Evolutionary conservation across 768 basidiomycete species (phyloP), one percentile per base, ranked within the genome.

Genomic region (Boletus tomentosulus): DNA sequence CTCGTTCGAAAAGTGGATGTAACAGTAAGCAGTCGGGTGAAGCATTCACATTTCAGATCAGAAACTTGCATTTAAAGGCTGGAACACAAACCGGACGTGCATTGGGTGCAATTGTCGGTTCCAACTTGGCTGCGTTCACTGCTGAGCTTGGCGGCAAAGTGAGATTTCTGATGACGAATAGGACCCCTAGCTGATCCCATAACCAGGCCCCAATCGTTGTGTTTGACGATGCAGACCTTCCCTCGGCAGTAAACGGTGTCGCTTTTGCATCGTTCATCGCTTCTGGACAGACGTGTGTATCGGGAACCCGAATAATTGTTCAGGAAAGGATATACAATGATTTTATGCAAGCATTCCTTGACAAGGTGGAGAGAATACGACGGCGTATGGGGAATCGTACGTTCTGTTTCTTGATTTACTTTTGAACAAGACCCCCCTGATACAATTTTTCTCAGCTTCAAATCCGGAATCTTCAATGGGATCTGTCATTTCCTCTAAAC

Each of bases 281-380:
- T 1, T 90, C 89, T 24, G 92, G 92, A 3, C 92, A 94, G 72
- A 92, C 91, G 9, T 92, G 91, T 55, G 86, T 93, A n/a, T 92
- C 91, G 2, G 91, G 89, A n/a, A 85, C 89, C 12, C 81, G 91
- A n/a, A 74, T 93, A 19, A 74, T 92, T 5, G 71, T 93, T 7
- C 89, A 92, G 53, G 79, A 83, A 41, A 66, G 69, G 9, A 76
- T 92, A 44, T 91, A 89, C 57, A 79, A 88, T 43, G 67, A 70
- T 3, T 92, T 93, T 68, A 76, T 91, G 74, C 61, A 67, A 7
- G 65, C 63, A 16, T 84, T 92, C 66, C 61, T 89, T 11, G 69
- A 76, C 50, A 92, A 92, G 64, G 76, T 82, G 1, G 69, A 76
- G 53, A 76, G 74, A 55, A 87, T 92, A 59, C 78, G 75, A 28